Evolutionary conservation across 768 basidiomycete species (phyloP), one percentile per base, ranked within the genome.

Genomic region (Boletus coccyginus): DNA sequence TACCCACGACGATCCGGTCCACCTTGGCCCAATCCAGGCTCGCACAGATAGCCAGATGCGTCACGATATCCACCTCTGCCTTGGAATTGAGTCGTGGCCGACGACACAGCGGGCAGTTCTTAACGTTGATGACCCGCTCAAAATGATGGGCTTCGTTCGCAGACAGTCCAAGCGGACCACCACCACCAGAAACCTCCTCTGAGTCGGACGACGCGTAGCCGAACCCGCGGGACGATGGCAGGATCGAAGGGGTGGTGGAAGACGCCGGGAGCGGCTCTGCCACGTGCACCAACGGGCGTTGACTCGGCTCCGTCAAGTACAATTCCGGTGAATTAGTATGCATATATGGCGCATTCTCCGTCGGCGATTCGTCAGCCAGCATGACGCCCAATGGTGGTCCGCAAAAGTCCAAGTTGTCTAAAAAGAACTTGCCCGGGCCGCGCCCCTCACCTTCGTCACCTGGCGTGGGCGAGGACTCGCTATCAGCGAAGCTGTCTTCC

Each of bases 31-130:
- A 98, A 69, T 98, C 97, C 62, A 87, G 83, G 60, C 88, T 91
- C 11, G 97, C 94, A 64, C 96, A 99, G 11, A 98, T 84, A 1
- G 94, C 97, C n/a, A 99, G 74, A 71, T 99, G 96, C 24, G 97
- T 98, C 50, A 99, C 78, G 65, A 98, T 97, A 68, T 97, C 95
- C 64, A 94, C 78, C 72, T 98, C 97, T 0, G 86, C 92, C 70
- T 94, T 94, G 51, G 84, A 81, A 71, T 83, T 90, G 63, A 98
- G 66, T 43, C 94, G 77, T 3, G 92, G 90, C 12, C 93, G 85
- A 68, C 94, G 94, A 67, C 96, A 99, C 43, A 99, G 70, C 0
- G 96, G 96, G 68, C 96, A 99, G 53, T 84, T 89, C 78, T 90
- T 90, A 62, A 99, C 85, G 68, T 98, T 98, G 77, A 98, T 95